Conservation (phyloP, 345 rosid species). For the Syzygium grande region DNA sequence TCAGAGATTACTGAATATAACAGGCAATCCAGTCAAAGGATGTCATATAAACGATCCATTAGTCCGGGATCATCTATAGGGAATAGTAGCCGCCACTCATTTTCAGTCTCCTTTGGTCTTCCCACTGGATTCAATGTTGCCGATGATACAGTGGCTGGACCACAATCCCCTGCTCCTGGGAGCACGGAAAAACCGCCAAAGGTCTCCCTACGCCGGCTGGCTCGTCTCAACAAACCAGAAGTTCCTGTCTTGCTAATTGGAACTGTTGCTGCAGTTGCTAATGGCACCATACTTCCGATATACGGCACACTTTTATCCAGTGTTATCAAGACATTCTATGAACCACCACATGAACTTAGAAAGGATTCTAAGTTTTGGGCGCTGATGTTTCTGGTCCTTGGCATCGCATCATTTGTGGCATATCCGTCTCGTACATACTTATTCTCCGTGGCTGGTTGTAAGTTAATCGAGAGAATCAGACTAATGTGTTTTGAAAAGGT, state of each 20-base stretch:
- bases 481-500: slow-evolving; percentile 74
- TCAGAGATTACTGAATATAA: slow-evolving; percentile 23
- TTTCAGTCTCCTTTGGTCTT: slow-evolving; percentile 48
- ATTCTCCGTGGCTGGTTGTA: slow-evolving; percentile 70
- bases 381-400: slow-evolving; percentile 50
- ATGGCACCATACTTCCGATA: slow-evolving; percentile 57
- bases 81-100: slow-evolving; percentile 46
- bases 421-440: slow-evolving; percentile 43
- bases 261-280: slow-evolving; percentile 37
- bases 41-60: slow-evolving; percentile 28
- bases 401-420: slow-evolving; percentile 42
- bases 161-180: not conserved
- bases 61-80: slow-evolving; percentile 61
- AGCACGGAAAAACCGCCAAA: slow-evolving; percentile 12
- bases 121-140: slow-evolving; percentile 38
- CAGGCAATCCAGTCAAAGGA: slow-evolving; percentile 33
- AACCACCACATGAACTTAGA: slow-evolving; percentile 51
- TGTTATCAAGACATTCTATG: slow-evolving; percentile 46
- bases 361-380: slow-evolving; percentile 73
- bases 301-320: slow-evolving; percentile 50
- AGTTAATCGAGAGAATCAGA: slow-evolving; percentile 53
- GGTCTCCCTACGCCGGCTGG: slow-evolving; percentile 51
- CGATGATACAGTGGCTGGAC: slow-evolving; percentile 6
- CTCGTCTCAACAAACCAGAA: slow-evolving; percentile 78
- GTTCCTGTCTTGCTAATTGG: slow-evolving; percentile 56